Base-by-base conservation (phyloP, 176 grass and related monocot species). In the Puccinellia tenuiflora region DNA sequence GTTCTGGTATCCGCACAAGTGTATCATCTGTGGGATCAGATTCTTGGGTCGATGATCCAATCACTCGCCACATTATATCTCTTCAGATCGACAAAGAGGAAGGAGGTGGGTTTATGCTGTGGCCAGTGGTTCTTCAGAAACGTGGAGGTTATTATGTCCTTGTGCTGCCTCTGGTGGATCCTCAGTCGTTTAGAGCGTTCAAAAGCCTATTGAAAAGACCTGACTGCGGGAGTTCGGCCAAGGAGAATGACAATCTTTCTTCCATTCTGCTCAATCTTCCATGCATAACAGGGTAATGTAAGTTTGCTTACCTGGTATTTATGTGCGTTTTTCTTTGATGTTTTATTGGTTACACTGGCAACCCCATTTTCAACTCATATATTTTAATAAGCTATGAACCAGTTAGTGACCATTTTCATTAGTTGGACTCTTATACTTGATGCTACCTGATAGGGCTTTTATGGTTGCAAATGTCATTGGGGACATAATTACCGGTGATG, bases 241-340 rank as follows among this genome's bases (percentile, higher is more conserved):
- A 83, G 21, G 96, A 98, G 78, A 83, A 81, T 14, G 55, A 17
- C 43, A 93, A 81, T 84, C 89, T 98, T 80, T 98, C 96, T 42
- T 91, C 92, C 38, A 86, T 98, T 81, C 53, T 98, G 72, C 80
- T 93, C 57, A 90, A 86, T 87, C 96, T 98, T 92, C 96, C 96
- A 75, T 98, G 92, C 85, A 95, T 95, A 76, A 95, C 92, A 95
- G 96, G 96, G 96, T 98, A 98, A 94, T 91, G 87, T 95, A 95
- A 95, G 92, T 95, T 91, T 80, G 63, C 14, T 68, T 78, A 48
- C 84, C 72, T 86, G 65, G 61, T 78, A 84, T 77, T 20, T 5
- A 42, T 40, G 22, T 14, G 31, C 59, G 14, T 53, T 47, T 45
- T 47, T 85, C 11, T 66, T 75, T 69, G 20, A n/a, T 71, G 21